phyloP scores from a whole-genome alignment of 805 yeast species.

The Sugiyamaella marilandica region DNA sequence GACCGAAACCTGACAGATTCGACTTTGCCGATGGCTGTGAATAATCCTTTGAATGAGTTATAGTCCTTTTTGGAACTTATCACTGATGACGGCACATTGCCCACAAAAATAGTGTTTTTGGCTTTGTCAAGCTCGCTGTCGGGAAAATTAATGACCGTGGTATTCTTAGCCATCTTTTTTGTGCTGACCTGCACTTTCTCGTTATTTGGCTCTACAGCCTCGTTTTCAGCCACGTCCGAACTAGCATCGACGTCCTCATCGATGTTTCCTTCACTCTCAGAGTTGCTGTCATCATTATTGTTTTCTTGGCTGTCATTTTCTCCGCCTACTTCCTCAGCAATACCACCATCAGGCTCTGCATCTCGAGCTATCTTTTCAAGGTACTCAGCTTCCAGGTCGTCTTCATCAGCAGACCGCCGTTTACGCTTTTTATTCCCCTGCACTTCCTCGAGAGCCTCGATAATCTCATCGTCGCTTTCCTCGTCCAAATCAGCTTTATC shows the following conservation, averaged over 20 bases:
- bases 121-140: constrained; percentile 79
- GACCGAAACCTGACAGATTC: constrained; percentile 88
- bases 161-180: background rate
- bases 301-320: constrained; percentile 24
- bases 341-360: constrained; percentile 13
- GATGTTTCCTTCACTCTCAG: constrained; percentile 11
- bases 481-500: constrained; percentile 35
- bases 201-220: constrained; percentile 9
- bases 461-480: constrained; percentile 36
- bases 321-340: constrained; percentile 12
- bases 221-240: constrained; percentile 5
- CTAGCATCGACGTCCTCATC: constrained; percentile 16
- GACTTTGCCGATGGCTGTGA: constrained; percentile 46
- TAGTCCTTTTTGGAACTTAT: constrained; percentile 58
- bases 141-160: constrained; percentile 39
- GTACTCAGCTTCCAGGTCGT: constrained; percentile 6
- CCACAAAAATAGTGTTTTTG: constrained; percentile 79
- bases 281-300: constrained; percentile 1
- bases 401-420: constrained; percentile 4
- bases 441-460: constrained; percentile 7
- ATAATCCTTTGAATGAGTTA: constrained; percentile 62
- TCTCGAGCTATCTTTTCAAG: background rate
- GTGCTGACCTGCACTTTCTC: constrained; percentile 8
- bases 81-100: constrained; percentile 67
- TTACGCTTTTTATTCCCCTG: background rate